Conservation (phyloP, 2,329 filamentous ascomycete genomes). For the Aspergillus transmontanensis region DNA sequence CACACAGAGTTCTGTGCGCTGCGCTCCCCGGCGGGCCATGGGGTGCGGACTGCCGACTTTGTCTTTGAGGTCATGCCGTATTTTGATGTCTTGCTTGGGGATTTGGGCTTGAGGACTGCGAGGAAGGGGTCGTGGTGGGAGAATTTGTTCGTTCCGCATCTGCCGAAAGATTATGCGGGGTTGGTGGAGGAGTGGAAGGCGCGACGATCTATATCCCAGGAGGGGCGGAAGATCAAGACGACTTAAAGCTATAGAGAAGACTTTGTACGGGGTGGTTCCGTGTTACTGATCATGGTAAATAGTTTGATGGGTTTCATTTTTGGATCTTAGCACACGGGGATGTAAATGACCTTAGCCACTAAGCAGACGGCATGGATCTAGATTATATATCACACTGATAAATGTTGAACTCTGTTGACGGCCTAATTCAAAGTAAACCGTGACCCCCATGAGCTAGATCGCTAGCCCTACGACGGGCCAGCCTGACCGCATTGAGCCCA, state of each 20-base stretch:
- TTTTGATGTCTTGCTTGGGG: background rate
- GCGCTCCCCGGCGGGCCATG: background rate
- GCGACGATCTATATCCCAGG: background rate
- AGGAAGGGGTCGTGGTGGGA: background rate
- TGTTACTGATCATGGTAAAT: background rate
- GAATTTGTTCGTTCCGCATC: background rate
- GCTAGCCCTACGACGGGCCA: too few relatives aligned
- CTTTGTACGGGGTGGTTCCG: background rate
- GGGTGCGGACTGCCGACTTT: background rate
- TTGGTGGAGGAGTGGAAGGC: background rate
- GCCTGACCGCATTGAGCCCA: too few relatives aligned
- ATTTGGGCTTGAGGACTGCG: background rate
- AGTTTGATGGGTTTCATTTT: background rate
- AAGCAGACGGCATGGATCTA: too few relatives aligned
- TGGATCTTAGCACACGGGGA: background rate
- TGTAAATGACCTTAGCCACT: too few relatives aligned
- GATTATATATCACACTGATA: too few relatives aligned
- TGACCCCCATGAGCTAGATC: too few relatives aligned
- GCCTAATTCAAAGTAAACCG: too few relatives aligned
- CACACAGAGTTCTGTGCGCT: background rate
- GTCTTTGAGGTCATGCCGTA: background rate
- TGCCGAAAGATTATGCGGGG: background rate
- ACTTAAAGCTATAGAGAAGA: background rate
- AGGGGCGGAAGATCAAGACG: background rate
- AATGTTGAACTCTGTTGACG: too few relatives aligned